Base-by-base conservation (phyloP, 305 asterid species). In the Fraxinus nigra region DNA sequence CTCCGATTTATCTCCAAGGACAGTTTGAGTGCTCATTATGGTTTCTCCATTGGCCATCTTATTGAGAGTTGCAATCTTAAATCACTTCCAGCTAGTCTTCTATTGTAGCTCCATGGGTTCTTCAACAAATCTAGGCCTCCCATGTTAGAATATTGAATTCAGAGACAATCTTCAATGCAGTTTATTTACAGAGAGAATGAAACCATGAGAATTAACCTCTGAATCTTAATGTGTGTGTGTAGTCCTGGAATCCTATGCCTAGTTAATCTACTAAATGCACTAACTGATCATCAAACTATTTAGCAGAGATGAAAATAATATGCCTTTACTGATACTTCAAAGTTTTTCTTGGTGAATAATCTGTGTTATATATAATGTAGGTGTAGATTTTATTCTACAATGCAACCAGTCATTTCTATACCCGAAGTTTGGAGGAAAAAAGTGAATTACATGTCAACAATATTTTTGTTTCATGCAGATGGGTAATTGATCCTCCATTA, bases 401-500 rank as follows among this genome's bases (percentile, higher is more conserved):
- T 67, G 8, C 18, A 20, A 59, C 28, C 70, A 28, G 9, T 26
- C 37, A 67, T 67, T 67, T 67, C 5, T 63, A 10, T 67, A 4
- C 38, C 35, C 74, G 0, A 67, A 67, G 0, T 11, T 26, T 67
- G 74, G 35, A 67, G 74, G 37, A 67, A 65, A 26, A 28, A 13
- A 3, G 4, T 67, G 54, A 67, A 1, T 67, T 10, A 67, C 37
- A 3, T 11, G n/a, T 28, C 14, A 59, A 18, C 14, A 28, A 1
- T 1, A 22, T 73, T n/a, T 81, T 18, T 18, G 18, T 26, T 65
- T 26, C 37, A 78, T 77, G 83, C 93, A 97, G 99, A 86, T 97
- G 99, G 99, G 88, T 88, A 78, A 91, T 93, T 33, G 95, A 94
- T 82, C 95, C 98, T 72, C 99, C 97, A 33, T 78, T 97, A 74